Base-by-base conservation (phyloP, 2,329 filamentous ascomycete species). In the Xylaria sp. region DNA sequence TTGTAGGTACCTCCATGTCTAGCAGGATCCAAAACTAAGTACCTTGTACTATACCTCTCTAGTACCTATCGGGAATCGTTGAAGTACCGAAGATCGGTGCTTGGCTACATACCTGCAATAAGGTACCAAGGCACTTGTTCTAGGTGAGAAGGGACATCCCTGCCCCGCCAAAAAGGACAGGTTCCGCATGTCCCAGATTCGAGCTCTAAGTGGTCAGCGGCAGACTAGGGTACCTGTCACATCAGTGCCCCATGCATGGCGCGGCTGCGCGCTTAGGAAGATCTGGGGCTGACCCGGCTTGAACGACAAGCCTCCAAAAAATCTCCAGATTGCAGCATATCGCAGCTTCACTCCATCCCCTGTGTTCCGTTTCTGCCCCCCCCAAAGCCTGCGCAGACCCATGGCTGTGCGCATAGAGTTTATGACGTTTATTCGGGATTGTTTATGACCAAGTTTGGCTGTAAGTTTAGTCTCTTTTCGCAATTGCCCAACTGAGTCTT, bases 301-400 rank as follows among this genome's bases (percentile, higher is more conserved):
- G 64, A 64, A 61, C 30, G 41, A 60, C 57, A 60, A 67, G 48
- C 60, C 60, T 69, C 63, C 65, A 64, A 64, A 69, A 55, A 55
- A 55, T 13, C 32, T 15, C 50, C 30, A 55, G 25, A 36, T 34
- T 39, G 46, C 41, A 32, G 48, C 62, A 43, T 41, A 53, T 56
- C 46, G 53, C n/a, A 55, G 55, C 60, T 53, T 67, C 65, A 65
- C 32, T 50, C 10, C 39, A 41, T 30, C 46, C 36, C 34, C 13
- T 34, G n/a, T 36, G 30, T 45, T 8, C n/a, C 32, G 6, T 20
- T 15, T 36, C 50, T 30, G 18, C 18, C 30, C n/a, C 4, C 50
- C 50, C 13, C 50, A 6, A 6, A n/a, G 28, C 28, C 50, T 20
- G 50, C n/a, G 50, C 50, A 20, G n/a, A 36, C 50, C 18, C 30